Evolutionary conservation across 2,329 filamentous ascomycete species (phyloP).

Genomic region (Lanzia echinophila): DNA sequence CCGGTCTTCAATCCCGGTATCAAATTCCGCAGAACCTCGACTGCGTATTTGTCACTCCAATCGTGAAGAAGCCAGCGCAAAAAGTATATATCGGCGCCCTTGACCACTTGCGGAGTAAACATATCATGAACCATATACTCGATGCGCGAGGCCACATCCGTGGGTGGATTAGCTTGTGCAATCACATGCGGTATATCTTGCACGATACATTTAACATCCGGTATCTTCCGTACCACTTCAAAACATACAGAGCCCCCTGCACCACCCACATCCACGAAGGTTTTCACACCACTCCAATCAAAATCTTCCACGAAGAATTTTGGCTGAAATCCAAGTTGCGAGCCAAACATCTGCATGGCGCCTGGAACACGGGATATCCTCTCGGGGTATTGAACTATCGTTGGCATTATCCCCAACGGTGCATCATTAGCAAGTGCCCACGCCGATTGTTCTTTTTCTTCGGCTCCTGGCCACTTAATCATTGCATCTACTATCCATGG

Average conservation of each 20-base stretch:
- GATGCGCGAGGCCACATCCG: slow-evolving; percentile 16
- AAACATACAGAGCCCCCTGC: background rate
- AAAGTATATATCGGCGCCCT: slow-evolving; percentile 37
- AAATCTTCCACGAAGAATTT: background rate
- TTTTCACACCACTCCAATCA: background rate
- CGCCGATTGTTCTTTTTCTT: slow-evolving; percentile 10
- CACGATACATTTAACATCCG: slow-evolving; percentile 17
- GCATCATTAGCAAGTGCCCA: background rate
- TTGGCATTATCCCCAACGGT: no score
- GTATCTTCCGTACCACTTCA: background rate
- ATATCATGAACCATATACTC: slow-evolving; percentile 37
- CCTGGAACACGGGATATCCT: no score
- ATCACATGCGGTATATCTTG: slow-evolving; percentile 33
- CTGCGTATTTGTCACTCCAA: slow-evolving; percentile 37
- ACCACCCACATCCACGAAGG: background rate
- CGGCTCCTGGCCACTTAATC: slow-evolving; percentile 7
- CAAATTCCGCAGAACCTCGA: slow-evolving; percentile 33
- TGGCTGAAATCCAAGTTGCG: no score
- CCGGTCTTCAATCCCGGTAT: slow-evolving; percentile 37
- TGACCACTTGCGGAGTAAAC: slow-evolving; percentile 26
- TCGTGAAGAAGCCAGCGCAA: slow-evolving; percentile 43
- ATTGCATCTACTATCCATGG: slow-evolving; percentile 6
- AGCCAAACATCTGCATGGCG: no score
- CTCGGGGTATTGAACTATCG: slow-evolving; percentile 18
- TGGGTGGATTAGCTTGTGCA: slow-evolving; percentile 3